phyloP scores from a whole-genome alignment of 257 asterid genomes.

The Solanum corneliomulleri region DNA sequence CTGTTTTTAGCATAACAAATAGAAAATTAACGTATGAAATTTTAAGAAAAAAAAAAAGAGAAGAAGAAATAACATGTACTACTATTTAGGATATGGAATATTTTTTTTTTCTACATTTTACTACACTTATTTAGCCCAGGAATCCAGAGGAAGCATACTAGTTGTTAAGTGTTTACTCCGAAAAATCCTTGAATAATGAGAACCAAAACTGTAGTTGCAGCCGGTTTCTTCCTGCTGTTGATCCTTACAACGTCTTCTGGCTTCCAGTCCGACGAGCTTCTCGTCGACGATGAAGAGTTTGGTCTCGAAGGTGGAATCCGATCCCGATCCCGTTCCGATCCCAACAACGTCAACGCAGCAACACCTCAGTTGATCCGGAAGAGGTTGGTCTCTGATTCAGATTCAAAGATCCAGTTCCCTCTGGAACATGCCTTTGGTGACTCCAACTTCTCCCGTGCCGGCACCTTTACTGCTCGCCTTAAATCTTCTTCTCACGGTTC shows the following conservation, averaged over 20 bases:
- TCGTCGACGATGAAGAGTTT: conserved; percentile 75
- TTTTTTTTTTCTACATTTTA: no score
- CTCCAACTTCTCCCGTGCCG: conserved; percentile 77
- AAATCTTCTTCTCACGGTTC: conserved; percentile 67
- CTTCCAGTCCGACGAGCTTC: conserved; percentile 91
- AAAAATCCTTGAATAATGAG: conserved; percentile 11
- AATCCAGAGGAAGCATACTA: background rate
- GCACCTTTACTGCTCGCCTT: conserved; percentile 84
- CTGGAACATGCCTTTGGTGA: conserved; percentile 92
- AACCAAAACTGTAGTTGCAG: background rate
- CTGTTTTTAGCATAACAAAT: no score
- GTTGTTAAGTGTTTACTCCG: background rate
- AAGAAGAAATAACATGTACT: no score
- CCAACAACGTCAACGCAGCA: conserved; percentile 18
- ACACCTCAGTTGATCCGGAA: conserved; percentile 34
- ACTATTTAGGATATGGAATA: background rate
- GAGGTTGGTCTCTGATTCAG: conserved; percentile 47
- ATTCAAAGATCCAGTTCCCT: conserved; percentile 68
- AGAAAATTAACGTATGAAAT: no score
- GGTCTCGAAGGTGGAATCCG: conserved; percentile 62
- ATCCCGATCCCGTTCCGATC: conserved; percentile 11
- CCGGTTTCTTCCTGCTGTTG: conserved; percentile 2
- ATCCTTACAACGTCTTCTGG: conserved; percentile 20
- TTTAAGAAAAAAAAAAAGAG: background rate
- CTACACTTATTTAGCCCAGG: background rate